Evolutionary conservation across 176 grass and related monocot genomes (phyloP).

Genomic region (Hsuehochloa calcarea): DNA sequence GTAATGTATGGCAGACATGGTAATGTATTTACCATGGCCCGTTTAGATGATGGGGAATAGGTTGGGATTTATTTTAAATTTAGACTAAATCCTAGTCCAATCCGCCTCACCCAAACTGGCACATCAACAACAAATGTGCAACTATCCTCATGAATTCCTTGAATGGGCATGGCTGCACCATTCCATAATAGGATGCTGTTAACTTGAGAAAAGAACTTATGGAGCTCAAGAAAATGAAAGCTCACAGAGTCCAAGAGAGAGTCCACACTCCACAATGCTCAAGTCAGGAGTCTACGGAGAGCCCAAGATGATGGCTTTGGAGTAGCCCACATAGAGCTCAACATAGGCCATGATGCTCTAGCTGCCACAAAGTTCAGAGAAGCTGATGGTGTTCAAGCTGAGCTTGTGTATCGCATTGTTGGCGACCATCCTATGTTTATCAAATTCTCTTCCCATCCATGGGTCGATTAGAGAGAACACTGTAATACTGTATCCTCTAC

Average conservation of each 20-base stretch:
- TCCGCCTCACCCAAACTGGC: neutral
- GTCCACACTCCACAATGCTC: neutral
- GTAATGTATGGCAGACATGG: slow-evolving; percentile 5
- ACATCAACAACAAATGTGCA: neutral
- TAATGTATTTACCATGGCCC: neutral
- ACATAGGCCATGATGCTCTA: neutral
- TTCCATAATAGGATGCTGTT: slow-evolving; percentile 26
- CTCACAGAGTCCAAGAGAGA: neutral
- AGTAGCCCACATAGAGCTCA: neutral
- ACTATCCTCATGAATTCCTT: neutral
- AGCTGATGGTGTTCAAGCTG: neutral
- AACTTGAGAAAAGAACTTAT: neutral
- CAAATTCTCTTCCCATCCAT: neutral
- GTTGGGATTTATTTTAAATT: neutral
- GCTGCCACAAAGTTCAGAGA: neutral
- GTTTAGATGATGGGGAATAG: neutral
- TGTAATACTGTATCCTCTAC: neutral
- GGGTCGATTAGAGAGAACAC: neutral
- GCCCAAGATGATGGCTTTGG: neutral
- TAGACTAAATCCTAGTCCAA: neutral
- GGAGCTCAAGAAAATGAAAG: neutral
- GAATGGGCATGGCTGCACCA: neutral
- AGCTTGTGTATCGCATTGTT: neutral
- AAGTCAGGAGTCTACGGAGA: neutral
- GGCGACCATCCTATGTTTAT: neutral